Evolutionary conservation across 768 basidiomycete genomes (phyloP), one percentile per base, ranked within the genome.

Genomic region (Leccinum longicurvipes): DNA sequence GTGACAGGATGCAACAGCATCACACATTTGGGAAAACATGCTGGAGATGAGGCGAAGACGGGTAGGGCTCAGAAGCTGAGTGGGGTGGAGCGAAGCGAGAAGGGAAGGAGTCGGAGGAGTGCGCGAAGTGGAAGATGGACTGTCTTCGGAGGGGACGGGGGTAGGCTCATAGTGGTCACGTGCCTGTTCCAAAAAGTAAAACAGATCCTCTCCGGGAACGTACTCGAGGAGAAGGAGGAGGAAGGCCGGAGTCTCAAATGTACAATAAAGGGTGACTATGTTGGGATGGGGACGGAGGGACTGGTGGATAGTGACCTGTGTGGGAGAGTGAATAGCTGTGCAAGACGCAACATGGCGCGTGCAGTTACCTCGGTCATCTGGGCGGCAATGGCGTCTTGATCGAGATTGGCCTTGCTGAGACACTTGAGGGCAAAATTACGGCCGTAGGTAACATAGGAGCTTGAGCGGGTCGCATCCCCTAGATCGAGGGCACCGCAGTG

Each of bases 11-110:
- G 92, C 91, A 12, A 99, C 95, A 44, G 96, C 95, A 60, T 95
- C 92, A 69, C 96, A 98, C 96, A 99, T 99, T 75, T 98, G 97
- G 19, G 84, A 78, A 73, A 99, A 98, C 96, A 99, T 99, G 69
- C 91, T 88, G 3, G 94, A 86, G 66, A 99, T 93, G 62, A 99
- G 84, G 15, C 91, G 88, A 27, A 99, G 83, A 55, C 96, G 89
- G 39, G 87, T 89, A 54, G 85, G 83, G 25, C 91, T 91, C 52
- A 99, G 86, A 29, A 97, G 78, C 60, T 93, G 87, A 28, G 83
- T 79, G 45, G 84, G 91, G 68, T 83, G 85, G 64, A 85, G 82
- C 59, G 86, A 88, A 31, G 93, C 89, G 48, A 99, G 86, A 49
- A 99, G 82, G 45, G 89, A 89, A 23, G 96, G 96, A 4, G 95